phyloP scores from a whole-genome alignment of 371 early-diverging fungal genomes.

The Choanephora cucurbitarum region DNA sequence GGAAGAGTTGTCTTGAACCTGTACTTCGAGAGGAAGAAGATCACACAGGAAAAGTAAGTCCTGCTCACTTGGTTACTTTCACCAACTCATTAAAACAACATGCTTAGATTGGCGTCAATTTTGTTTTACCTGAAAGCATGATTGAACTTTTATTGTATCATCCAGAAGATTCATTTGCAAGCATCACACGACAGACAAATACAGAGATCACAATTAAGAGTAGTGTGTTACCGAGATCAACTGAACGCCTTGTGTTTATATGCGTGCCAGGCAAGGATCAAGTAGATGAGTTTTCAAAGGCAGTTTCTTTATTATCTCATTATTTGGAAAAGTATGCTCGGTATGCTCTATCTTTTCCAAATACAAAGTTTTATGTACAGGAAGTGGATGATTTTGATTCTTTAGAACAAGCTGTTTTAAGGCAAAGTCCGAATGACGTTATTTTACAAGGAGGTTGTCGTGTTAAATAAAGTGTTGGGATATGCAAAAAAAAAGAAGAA shows the following conservation, averaged over 20 bases:
- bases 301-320: constrained; percentile 8
- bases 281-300: neutral
- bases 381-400: neutral
- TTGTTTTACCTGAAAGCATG: constrained; percentile 5
- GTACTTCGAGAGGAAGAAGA: neutral
- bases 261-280: neutral
- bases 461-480: too few species aligned
- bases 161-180: neutral
- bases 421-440: neutral
- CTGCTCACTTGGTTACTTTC: neutral
- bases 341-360: constrained; percentile 3
- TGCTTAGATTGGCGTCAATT: neutral
- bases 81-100: too few species aligned
- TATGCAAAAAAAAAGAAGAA: neutral
- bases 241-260: constrained; percentile 10
- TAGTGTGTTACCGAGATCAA: constrained; percentile 5
- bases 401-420: neutral
- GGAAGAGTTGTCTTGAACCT: neutral
- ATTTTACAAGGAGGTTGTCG: neutral
- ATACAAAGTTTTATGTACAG: constrained; percentile 7
- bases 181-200: neutral
- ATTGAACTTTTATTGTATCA: neutral
- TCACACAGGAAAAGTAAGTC: too few species aligned
- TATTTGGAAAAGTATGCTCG: neutral
- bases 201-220: constrained; percentile 1